Evolutionary conservation across 805 yeast species (phyloP).

Genomic region (Metschnikowia bowlesiae): DNA sequence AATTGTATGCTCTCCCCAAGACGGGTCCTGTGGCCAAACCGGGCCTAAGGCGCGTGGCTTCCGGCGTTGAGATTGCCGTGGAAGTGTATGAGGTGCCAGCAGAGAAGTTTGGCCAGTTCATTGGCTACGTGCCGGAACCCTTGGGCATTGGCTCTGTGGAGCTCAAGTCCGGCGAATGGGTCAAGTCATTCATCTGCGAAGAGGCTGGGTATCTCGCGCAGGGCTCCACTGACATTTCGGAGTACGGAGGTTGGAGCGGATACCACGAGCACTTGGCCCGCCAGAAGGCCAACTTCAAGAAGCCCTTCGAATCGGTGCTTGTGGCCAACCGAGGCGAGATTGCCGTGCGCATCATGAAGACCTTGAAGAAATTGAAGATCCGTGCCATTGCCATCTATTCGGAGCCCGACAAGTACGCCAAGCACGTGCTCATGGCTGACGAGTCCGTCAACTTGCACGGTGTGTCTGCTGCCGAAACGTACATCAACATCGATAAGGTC

Average conservation of each 20-base stretch:
- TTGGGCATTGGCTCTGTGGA: slow-evolving; percentile 93
- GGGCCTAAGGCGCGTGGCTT: slow-evolving; percentile 69
- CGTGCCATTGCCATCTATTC: slow-evolving; percentile 85
- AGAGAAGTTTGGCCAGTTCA: slow-evolving; percentile 75
- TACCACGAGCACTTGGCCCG: slow-evolving; percentile 43
- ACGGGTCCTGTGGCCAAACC: slow-evolving; percentile 84
- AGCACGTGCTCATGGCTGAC: slow-evolving; percentile 83
- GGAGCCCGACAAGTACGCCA: slow-evolving; percentile 83
- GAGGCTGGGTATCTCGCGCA: slow-evolving; percentile 72
- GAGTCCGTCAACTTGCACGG: slow-evolving; percentile 77
- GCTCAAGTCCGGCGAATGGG: slow-evolving; percentile 73
- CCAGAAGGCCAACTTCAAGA: slow-evolving; percentile 26
- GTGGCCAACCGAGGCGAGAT: slow-evolving; percentile 98
- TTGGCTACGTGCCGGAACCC: slow-evolving; percentile 88
- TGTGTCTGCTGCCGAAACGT: slow-evolving; percentile 83
- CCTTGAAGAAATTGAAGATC: slow-evolving; percentile 76
- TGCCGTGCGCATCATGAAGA: slow-evolving; percentile 89
- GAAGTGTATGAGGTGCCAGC: slow-evolving; percentile 83
- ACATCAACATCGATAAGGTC: slow-evolving; percentile 79
- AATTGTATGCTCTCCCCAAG: slow-evolving; percentile 77
- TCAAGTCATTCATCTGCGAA: slow-evolving; percentile 93
- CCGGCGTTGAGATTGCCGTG: slow-evolving; percentile 60
- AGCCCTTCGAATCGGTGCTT: slow-evolving; percentile 78
- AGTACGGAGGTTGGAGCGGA: slow-evolving; percentile 81
- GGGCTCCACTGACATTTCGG: slow-evolving; percentile 79